phyloP scores from a whole-genome alignment of 805 yeast genomes.

The Kazachstania taianensis region DNA sequence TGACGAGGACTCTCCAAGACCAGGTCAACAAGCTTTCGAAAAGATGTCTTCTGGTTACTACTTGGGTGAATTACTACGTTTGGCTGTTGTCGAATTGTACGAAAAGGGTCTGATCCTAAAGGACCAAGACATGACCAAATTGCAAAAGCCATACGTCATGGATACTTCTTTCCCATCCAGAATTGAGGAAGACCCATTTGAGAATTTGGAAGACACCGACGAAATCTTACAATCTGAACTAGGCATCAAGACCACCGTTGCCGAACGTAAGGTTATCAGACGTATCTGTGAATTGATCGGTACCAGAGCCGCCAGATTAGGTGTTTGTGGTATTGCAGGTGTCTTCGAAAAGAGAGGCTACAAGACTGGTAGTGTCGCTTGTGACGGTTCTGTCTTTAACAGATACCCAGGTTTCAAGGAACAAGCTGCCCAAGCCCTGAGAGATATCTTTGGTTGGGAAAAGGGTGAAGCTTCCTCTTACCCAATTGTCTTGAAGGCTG shows the following conservation, averaged over 20 bases:
- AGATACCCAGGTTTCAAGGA: constrained; percentile 86
- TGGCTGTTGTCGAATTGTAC: constrained; percentile 64
- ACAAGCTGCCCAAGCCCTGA: constrained; percentile 79
- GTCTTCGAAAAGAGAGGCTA: constrained; percentile 78
- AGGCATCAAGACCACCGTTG: constrained; percentile 53
- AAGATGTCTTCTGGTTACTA: constrained; percentile 97
- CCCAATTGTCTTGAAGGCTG: constrained; percentile 79
- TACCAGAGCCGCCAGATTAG: constrained; percentile 83
- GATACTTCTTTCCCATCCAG: constrained; percentile 84
- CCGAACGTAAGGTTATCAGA: constrained; percentile 77
- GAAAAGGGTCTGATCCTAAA: constrained; percentile 57
- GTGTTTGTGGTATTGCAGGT: constrained; percentile 93
- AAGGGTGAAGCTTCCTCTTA: constrained; percentile 38
- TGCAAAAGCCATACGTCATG: constrained; percentile 58
- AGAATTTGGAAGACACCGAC: constrained; percentile 67
- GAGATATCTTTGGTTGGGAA: constrained; percentile 81
- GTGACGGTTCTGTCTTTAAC: constrained; percentile 94
- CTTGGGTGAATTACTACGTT: constrained; percentile 83
- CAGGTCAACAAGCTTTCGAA: constrained; percentile 91
- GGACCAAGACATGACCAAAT: constrained; percentile 54
- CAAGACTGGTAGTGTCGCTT: constrained; percentile 78
- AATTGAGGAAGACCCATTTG: constrained; percentile 84
- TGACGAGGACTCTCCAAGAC: constrained; percentile 85
- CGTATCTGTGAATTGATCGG: constrained; percentile 80
- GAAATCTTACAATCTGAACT: constrained; percentile 52